Percentiles rank a stretch among this genome's conserved stretches.
Conservation (phyloP, 768 basidiomycete genomes). For the Hygrocybe punicea region DNA sequence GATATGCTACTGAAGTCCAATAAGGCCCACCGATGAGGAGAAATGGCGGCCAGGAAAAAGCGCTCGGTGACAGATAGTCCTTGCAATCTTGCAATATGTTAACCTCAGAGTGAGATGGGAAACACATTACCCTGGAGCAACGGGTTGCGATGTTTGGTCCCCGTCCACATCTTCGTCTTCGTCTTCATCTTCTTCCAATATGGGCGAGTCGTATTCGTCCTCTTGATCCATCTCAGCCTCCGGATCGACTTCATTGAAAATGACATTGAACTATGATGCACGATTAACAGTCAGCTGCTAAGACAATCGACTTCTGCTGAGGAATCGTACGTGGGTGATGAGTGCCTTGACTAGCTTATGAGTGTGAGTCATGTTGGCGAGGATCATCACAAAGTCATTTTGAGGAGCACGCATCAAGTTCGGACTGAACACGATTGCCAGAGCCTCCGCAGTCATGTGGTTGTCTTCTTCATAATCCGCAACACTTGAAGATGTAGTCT, state of each 20-base stretch:
- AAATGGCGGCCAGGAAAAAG: no score
- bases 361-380: constrained; percentile 75
- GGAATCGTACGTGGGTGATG: constrained; percentile 60
- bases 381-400: constrained; percentile 72
- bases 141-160: not conserved
- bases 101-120: no score
- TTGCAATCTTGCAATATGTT: no score
- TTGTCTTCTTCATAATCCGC: constrained; percentile 85
- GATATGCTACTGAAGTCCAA: no score
- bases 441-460: constrained; percentile 83
- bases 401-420: constrained; percentile 74
- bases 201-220: constrained; percentile 62
- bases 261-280: constrained; percentile 50
- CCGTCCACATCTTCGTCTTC: constrained; percentile 20
- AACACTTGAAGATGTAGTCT: constrained; percentile 46
- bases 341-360: constrained; percentile 74
- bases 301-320: not conserved
- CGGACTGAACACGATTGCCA: constrained; percentile 84
- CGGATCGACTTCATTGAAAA: constrained; percentile 69
- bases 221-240: constrained; percentile 61
- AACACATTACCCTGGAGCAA: not conserved
- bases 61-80: no score
- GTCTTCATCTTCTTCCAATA: constrained; percentile 66
- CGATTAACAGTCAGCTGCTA: constrained; percentile 4
- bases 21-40: no score